Evolutionary conservation across 1,139 yeast genomes (phyloP), one percentile per base, ranked within the genome.

Genomic region (Eremothecium sinecaudum): DNA sequence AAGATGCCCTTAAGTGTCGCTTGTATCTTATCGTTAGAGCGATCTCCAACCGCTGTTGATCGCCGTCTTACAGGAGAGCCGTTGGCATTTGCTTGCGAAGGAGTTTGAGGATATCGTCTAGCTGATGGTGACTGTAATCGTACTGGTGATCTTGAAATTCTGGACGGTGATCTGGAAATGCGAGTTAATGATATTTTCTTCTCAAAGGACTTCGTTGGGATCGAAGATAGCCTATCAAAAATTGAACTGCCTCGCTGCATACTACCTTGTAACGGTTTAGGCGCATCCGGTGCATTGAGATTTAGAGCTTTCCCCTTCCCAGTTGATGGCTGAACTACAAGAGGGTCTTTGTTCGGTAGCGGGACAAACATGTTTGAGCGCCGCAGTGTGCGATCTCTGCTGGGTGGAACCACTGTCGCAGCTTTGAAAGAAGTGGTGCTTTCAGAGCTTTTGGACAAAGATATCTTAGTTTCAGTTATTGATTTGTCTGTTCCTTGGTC

Each of bases 351-450:
- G 22, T 46, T 50, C 2, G 60, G 60, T 24, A 55, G 37, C 4
- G 60, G 60, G 4, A 51, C 51, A 40, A 53, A 54, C 55, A 54
- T 48, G 35, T 53, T 53, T 4, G 57, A 51, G 29, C 56, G 47
- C 31, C 57, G 41, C 27, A 47, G 48, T 7, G 49, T 39, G 14
- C 50, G 41, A 14, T 38, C 39, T 18, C 36, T 20, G 16, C 26
- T 32, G 4, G 33, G 11, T 14, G 24, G 26, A 7, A 33, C 23
- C 5, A 36, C 41, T 5, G 37, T 33, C 17, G 28, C 37, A 13
- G 32, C 22, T 4, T 25, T 30, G 3, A 31, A 15, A 21, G 21
- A 17, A 16, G 14, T 16, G 9, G 30, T 27, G 30, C 14, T 27
- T 14, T 27, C 30, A 11, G 30, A n/a, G 21, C 30, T 27, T 7